Evolutionary conservation across 2,329 filamentous ascomycete species (phyloP).

Genomic region (Nemania diffusa): DNA sequence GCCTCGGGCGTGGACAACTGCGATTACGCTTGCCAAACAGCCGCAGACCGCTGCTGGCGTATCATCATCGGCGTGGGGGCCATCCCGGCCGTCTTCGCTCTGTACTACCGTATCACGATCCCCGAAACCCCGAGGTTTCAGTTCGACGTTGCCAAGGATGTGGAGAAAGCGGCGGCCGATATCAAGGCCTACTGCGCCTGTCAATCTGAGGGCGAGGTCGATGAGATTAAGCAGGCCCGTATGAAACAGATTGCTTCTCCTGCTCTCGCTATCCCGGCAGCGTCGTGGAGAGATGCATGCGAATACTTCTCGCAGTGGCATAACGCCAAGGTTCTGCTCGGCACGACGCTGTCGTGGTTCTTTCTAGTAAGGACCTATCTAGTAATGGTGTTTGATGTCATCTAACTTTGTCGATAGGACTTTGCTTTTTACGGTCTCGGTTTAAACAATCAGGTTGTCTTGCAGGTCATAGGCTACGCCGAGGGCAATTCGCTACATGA

Average conservation of each 20-base stretch:
- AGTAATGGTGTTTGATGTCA: not conserved
- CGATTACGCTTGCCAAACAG: slow-evolving; percentile 69
- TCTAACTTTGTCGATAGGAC: slow-evolving; percentile 59
- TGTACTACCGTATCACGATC: slow-evolving; percentile 89
- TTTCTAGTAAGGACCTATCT: slow-evolving; percentile 63
- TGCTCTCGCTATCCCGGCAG: slow-evolving; percentile 71
- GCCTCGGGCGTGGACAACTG: slow-evolving; percentile 61
- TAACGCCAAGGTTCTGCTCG: slow-evolving; percentile 76
- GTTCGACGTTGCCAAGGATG: slow-evolving; percentile 80
- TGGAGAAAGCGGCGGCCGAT: slow-evolving; percentile 79
- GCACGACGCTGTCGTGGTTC: slow-evolving; percentile 85
- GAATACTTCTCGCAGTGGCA: slow-evolving; percentile 75
- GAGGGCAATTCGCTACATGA: slow-evolving; percentile 72
- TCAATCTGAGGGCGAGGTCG: slow-evolving; percentile 59
- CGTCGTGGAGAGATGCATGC: slow-evolving; percentile 75
- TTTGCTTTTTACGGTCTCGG: slow-evolving; percentile 75
- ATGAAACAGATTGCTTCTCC: slow-evolving; percentile 64
- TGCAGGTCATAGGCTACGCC: slow-evolving; percentile 77
- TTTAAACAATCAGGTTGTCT: slow-evolving; percentile 79
- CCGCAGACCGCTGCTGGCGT: slow-evolving; percentile 84
- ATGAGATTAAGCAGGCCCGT: slow-evolving; percentile 60
- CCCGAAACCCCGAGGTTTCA: slow-evolving; percentile 73
- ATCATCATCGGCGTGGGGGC: slow-evolving; percentile 83
- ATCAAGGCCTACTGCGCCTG: slow-evolving; percentile 69
- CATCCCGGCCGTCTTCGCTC: slow-evolving; percentile 78